Base-by-base conservation (phyloP, 768 basidiomycete species). In the Inosperma sp. region DNA sequence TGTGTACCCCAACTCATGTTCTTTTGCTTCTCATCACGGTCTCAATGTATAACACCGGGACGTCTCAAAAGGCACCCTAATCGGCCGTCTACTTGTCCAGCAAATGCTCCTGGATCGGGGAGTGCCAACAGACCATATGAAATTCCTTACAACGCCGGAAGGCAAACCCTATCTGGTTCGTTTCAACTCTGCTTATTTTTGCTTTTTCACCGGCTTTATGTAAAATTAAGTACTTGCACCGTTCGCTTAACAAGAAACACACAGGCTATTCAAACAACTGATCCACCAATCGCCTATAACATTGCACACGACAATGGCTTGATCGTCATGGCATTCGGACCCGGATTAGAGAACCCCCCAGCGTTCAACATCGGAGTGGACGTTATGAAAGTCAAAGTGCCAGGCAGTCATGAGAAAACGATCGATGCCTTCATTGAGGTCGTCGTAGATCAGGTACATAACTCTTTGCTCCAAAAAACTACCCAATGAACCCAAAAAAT, bases 131-230 rank as follows among this genome's bases (percentile, higher is more conserved):
- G 62, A 68, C 16, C 62, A 68, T 12, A 76, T 86, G 68, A 58
- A 66, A 4, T 81, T 92, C 58, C 71, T 68, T 4, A 61, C 67
- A 40, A 90, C 90, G 1, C 65, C 75, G 45, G 66, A 78, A 22
- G 84, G 85, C 27, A 93, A 93, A 65, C 89, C 90, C 13, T 93
- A 83, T 66, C 73, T 87, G 37, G 89, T 79, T 59, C 62, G 83
- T 75, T n/a, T n/a, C n/a, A n/a, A 37, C 21, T 21, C 14, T 26
- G 4, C 9, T 9, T 42, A 16, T 8, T 22, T 25, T 4, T 8
- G 36, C 17, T 44, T 16, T 33, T 17, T 29, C 26, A 26, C 25
- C 17, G 8, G 29, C n/a, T n/a, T n/a, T n/a, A n/a, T n/a, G n/a
- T n/a, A n/a, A 14, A 29, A 45, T 31, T 25, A 49, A 16, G 17